Base-by-base conservation (phyloP, 768 basidiomycete species). In the Gymnopilus junonius region DNA sequence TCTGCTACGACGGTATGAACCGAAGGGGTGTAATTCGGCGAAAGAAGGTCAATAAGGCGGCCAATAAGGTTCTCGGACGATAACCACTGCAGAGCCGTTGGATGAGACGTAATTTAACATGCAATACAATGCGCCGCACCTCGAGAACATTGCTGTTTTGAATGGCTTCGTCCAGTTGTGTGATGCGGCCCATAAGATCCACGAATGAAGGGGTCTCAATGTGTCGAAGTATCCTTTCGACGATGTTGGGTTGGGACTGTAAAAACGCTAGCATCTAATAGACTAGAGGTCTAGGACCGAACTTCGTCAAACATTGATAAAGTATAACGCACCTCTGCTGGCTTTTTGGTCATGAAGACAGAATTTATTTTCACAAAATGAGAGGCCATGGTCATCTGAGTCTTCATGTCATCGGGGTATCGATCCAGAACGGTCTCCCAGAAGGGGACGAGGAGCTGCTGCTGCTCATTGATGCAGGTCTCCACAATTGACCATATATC, bases 301-400 rank as follows among this genome's bases (percentile, higher is more conserved):
- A 61, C 64, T 50, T 48, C 55, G 63, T 63, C 66, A 21, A 65
- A 73, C 70, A 65, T 69, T 69, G 69, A 73, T 68, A 69, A 68
- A 69, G 54, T n/a, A 51, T 5, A 0, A 83, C 83, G 73, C 77
- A 95, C 95, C 87, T 97, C 95, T 65, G 84, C 84, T 25, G 94
- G 93, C 76, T 93, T 92, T 80, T 95, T 96, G 66, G 82, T 88
- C 70, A 99, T 77, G 69, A 99, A 93, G 1, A 90, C 85, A 39
- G 91, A 88, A 72, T 94, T 97, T 67, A 98, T 92, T 76, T 97
- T 94, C n/a, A 91, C 88, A 80, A 97, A 99, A 75, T 94, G 92
- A 1, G 94, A 89, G 31, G 94, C 92, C 82, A 97, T 91, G 61
- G 90, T 85, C 80, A 91, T 92, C 68, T 91, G 86, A 14, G 86